Evolutionary conservation across 1,139 yeast genomes (phyloP), one percentile per base, ranked within the genome.

Genomic region (Pichia sp.): DNA sequence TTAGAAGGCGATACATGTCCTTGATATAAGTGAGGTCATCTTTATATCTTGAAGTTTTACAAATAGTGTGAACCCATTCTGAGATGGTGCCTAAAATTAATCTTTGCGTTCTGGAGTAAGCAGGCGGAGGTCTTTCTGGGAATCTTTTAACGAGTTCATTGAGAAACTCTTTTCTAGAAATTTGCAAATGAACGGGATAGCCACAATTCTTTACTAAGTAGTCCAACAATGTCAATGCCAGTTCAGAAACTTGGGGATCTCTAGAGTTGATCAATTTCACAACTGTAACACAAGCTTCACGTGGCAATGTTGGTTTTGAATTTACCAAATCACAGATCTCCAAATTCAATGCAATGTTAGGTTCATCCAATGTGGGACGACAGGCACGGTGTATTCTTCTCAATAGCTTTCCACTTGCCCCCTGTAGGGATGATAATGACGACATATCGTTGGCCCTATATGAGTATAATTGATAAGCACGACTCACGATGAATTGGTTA

Each of bases 171-270:
- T 91, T 91, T 48, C 97, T 75, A 8, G 96, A 84, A 41, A 91
- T 85, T 64, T 93, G 98, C 42, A 91, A 70, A 51, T 91, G 98
- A 66, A 91, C 79, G 4, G 98, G 96, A 61, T 89, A 93, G 3
- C 98, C 98, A 67, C 99, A 91, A 64, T 91, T 91, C 66, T 91
- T 91, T 41, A 91, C 98, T 54, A 93, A 70, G 46, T 86, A 88
- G 59, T 91, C 99, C 52, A 91, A 74, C 41, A 83, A 47, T 5
- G 54, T 81, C 64, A 62, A 59, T 4, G 80, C 80, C 61, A 75
- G 64, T 56, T 74, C 80, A 14, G 77, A 66, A 22, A 89, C 84
- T 56, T 84, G 95, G 0, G 93, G 79, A 52, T 84, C 93, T 53
- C 85, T 72, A 52, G 83, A 83, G 61, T 88, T 84, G 59, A 91